Percentiles rank a stretch among this genome's conserved stretches.
These are phyloP conservation scores for Oryza meyeriana DNA, from an alignment of 176 grass and related monocot species.

Conservation along the genomic window DNA sequence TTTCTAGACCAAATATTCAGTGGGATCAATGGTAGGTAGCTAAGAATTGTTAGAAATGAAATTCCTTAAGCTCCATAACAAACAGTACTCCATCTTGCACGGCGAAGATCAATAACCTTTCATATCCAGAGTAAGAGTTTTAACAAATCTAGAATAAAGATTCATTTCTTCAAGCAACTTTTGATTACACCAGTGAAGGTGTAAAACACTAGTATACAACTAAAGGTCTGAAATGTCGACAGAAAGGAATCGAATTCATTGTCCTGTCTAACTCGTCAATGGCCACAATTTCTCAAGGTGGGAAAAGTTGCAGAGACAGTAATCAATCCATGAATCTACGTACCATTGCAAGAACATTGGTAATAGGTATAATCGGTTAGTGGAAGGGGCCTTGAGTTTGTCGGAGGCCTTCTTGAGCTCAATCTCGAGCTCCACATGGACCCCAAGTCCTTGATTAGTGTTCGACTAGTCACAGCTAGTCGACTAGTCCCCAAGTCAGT, in stretches of 20 bases:
- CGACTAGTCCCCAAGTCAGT: no score
- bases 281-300: not conserved
- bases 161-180: not conserved
- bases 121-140: not conserved
- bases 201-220: not conserved
- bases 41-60: not conserved
- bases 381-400: slow-evolving; percentile 55
- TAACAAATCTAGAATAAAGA: not conserved
- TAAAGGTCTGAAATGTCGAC: not conserved
- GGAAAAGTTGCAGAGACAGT: no score
- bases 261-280: not conserved
- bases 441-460: no score
- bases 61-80: not conserved
- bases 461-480: no score
- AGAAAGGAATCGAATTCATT: not conserved
- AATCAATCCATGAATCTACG: not conserved
- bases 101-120: not conserved
- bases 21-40: not conserved
- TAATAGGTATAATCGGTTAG: no score
- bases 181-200: not conserved
- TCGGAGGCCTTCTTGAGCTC: slow-evolving; percentile 96
- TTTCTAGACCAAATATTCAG: not conserved
- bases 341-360: not conserved
- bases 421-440: slow-evolving; percentile 99
- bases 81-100: not conserved